phyloP scores from a whole-genome alignment of 2,329 filamentous ascomycete species.

The Davidsoniella eucalypti region DNA sequence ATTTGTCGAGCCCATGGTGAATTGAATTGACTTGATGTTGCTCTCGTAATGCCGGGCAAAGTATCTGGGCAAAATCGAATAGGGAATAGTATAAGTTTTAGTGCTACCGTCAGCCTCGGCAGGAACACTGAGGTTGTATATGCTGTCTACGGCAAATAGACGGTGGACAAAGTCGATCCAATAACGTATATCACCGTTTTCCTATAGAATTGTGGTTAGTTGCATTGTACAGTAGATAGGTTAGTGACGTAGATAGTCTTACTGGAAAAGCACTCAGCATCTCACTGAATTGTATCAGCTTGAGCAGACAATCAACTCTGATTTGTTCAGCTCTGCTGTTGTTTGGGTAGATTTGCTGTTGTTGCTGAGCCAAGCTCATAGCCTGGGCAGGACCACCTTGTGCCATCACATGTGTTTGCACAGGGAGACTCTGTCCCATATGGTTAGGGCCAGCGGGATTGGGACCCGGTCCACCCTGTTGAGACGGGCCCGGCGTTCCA shows the following conservation, averaged over 20 bases:
- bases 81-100: constrained; percentile 78
- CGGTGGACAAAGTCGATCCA: constrained; percentile 67
- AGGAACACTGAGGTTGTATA: constrained; percentile 58
- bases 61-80: constrained; percentile 68
- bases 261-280: constrained; percentile 41
- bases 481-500: constrained; percentile 5
- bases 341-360: not conserved
- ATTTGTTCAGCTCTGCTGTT: constrained; percentile 22
- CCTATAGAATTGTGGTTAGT: constrained; percentile 32
- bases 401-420: not conserved
- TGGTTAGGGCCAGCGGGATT: constrained; percentile 3
- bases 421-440: not conserved
- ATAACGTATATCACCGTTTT: constrained; percentile 51
- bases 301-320: constrained; percentile 42
- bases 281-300: constrained; percentile 46
- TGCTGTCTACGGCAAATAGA: constrained; percentile 65
- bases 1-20: constrained; percentile 54
- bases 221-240: not conserved
- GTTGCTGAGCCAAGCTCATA: constrained; percentile 23
- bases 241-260: constrained; percentile 16
- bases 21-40: constrained; percentile 70
- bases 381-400: constrained; percentile 7
- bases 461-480: not conserved
- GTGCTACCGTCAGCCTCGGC: constrained; percentile 40
- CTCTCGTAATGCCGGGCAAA: constrained; percentile 82